Evolutionary conservation across 768 basidiomycete species (phyloP).

Genomic region (Exsudoporus frostii): DNA sequence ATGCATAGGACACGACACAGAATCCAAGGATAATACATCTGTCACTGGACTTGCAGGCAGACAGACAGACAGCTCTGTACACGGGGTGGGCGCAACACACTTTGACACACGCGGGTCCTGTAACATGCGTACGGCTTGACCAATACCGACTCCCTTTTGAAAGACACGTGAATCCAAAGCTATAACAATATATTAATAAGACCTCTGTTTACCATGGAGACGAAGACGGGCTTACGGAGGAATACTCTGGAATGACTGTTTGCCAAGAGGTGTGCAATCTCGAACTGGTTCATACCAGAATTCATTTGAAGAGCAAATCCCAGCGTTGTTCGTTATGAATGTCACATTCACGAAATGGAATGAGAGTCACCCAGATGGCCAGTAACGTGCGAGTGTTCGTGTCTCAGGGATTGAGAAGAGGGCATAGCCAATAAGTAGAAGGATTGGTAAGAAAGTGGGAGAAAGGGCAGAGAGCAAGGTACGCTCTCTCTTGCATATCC

Average conservation of each 20-base stretch:
- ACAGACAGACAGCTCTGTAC: conserved; percentile 12
- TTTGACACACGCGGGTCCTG: background rate
- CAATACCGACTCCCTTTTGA: conserved; percentile 11
- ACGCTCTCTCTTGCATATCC: background rate
- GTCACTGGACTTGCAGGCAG: conserved; percentile 8
- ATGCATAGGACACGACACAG: conserved; percentile 5
- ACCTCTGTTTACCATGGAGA: background rate
- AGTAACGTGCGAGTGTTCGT: background rate
- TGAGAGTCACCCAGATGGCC: conserved; percentile 2
- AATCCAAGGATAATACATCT: background rate
- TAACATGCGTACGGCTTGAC: conserved; percentile 11
- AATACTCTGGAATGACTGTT: conserved; percentile 1
- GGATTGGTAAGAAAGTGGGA: background rate
- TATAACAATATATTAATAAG: conserved; percentile 3
- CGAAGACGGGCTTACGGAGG: conserved; percentile 11
- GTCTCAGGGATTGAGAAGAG: conserved; percentile 2
- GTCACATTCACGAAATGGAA: conserved; percentile 6
- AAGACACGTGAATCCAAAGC: conserved; percentile 8
- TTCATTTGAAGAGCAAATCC: conserved; percentile 15
- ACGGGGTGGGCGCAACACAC: background rate
- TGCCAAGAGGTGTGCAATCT: conserved; percentile 9
- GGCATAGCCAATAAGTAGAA: conserved; percentile 4
- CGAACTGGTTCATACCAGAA: conserved; percentile 13
- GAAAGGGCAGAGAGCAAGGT: background rate
- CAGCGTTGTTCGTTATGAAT: conserved; percentile 3